These are phyloP conservation scores for Conticribra weissflogii DNA, from an alignment of 108 stramenopile species.

Conservation along the genomic window DNA sequence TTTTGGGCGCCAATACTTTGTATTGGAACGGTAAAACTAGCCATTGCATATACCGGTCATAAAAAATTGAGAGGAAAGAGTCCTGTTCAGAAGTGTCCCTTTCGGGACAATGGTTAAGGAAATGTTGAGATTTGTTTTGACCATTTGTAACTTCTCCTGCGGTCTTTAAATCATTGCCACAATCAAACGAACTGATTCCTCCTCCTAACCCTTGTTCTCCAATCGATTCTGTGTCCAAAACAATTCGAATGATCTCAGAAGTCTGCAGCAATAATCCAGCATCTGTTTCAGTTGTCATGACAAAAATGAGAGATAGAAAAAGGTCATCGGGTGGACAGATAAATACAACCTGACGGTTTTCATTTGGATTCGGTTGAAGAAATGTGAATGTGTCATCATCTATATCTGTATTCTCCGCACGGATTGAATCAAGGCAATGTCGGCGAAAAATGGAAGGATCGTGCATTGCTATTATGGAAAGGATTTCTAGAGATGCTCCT, in stretches of 20 bases:
- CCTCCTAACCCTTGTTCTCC: constrained; percentile 59
- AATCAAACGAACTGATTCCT: constrained; percentile 51
- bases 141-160: constrained; percentile 6
- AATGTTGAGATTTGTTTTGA: constrained; percentile 14
- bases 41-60: constrained; percentile 84
- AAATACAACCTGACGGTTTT: constrained; percentile 66
- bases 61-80: constrained; percentile 80
- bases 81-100: constrained; percentile 60
- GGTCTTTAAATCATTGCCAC: constrained; percentile 47
- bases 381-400: constrained; percentile 6
- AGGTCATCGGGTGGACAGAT: constrained; percentile 72
- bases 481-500: constrained; percentile 78
- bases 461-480: constrained; percentile 76
- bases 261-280: constrained; percentile 82
- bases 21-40: constrained; percentile 83
- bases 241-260: constrained; percentile 81
- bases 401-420: constrained; percentile 6
- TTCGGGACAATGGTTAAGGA: constrained; percentile 9
- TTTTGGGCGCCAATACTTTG: constrained; percentile 62
- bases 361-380: constrained; percentile 69
- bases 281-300: constrained; percentile 76
- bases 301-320: constrained; percentile 66
- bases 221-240: constrained; percentile 83
- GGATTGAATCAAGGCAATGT: constrained; percentile 62
- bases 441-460: constrained; percentile 75